phyloP scores from a whole-genome alignment of 2,329 filamentous ascomycete species.

The Colletotrichum sp. region DNA sequence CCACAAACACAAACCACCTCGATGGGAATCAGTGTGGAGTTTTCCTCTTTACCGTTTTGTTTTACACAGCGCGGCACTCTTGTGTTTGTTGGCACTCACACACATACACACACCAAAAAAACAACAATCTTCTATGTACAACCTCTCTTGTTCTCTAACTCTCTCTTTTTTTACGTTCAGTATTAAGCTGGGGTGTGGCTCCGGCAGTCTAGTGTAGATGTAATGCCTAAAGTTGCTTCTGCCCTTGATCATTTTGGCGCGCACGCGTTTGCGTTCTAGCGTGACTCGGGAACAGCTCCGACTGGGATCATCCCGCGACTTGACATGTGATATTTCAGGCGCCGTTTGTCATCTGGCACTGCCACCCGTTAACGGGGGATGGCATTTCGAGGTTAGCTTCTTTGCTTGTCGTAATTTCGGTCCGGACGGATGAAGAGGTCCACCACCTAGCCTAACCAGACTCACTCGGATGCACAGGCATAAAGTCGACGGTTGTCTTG shows the following conservation, averaged over 20 bases:
- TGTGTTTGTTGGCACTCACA: neutral
- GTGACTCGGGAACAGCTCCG: neutral
- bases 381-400: neutral
- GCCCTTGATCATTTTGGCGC: neutral
- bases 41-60: neutral
- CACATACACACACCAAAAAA: neutral
- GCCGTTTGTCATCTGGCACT: neutral
- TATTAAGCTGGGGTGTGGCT: neutral
- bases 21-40: neutral
- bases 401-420: neutral
- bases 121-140: neutral
- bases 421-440: neutral
- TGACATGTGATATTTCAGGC: neutral
- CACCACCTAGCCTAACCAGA: neutral
- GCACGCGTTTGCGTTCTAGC: neutral
- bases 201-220: neutral
- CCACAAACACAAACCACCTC: neutral
- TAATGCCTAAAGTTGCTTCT: neutral
- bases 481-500: neutral
- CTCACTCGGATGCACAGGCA: neutral
- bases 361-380: neutral
- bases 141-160: neutral
- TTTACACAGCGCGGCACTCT: neutral
- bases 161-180: neutral
- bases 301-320: neutral